Percentiles rank a stretch among this genome's conserved stretches.
phyloP scores from a whole-genome alignment of 345 rosid species.

The Murraya koenigii region DNA sequence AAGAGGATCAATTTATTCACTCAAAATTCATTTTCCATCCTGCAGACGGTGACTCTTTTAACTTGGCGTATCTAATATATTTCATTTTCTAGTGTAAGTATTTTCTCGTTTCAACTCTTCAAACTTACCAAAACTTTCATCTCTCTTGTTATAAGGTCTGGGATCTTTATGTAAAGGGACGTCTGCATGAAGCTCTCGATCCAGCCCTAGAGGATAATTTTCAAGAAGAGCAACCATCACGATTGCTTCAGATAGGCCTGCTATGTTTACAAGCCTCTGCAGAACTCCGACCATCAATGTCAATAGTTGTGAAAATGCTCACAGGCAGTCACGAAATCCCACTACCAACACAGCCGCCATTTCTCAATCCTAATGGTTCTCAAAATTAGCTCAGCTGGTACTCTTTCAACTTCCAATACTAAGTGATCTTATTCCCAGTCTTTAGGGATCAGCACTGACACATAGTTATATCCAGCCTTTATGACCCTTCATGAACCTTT shows the following conservation, averaged over 20 bases:
- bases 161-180: conserved; percentile 43
- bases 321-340: conserved; percentile 44
- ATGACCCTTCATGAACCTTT: neutral
- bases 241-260: conserved; percentile 61
- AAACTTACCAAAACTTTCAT: neutral
- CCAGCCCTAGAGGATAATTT: conserved; percentile 45
- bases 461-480: conserved; percentile 45
- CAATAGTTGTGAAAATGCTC: conserved; percentile 66
- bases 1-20: conserved; percentile 49
- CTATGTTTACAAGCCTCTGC: conserved; percentile 85
- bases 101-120: neutral
- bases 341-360: conserved; percentile 78
- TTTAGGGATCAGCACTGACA: conserved; percentile 39
- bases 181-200: conserved; percentile 61
- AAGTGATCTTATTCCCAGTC: conserved; percentile 44
- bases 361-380: conserved; percentile 37
- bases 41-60: conserved; percentile 49
- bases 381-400: conserved; percentile 23
- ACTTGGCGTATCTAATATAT: neutral
- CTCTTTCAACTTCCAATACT: conserved; percentile 17
- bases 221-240: conserved; percentile 42
- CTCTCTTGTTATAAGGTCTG: conserved; percentile 45
- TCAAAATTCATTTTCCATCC: conserved; percentile 40
- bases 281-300: conserved; percentile 82
- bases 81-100: neutral